A percentile compares a stretch with the other conserved stretches of the same genome.
These are phyloP conservation scores for Coelastrella sp. DNA, from an alignment of 139 green algal genomes.

Conservation along the genomic window DNA sequence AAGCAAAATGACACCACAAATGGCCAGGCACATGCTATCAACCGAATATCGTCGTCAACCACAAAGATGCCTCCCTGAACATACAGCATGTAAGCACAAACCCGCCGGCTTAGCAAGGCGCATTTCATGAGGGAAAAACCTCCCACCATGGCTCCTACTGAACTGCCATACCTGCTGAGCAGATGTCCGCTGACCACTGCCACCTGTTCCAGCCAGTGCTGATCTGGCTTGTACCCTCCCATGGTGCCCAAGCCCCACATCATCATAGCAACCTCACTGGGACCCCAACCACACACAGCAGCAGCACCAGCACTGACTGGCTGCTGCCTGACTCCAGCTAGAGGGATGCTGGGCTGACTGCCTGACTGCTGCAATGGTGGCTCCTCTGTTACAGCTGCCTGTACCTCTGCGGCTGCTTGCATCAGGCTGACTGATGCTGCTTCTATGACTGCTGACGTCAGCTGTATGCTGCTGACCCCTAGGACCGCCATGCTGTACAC, in stretches of 20 bases:
- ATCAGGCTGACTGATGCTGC: not conserved
- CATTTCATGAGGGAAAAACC: no score
- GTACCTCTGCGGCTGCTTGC: conserved; percentile 1
- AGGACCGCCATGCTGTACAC: conserved; percentile 35
- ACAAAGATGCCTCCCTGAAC: no score
- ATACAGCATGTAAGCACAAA: no score
- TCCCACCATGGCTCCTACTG: not conserved
- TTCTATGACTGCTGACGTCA: not conserved
- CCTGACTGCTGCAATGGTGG: not conserved
- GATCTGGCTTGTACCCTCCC: not conserved
- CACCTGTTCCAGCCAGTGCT: conserved; percentile 15
- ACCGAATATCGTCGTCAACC: no score
- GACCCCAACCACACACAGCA: conserved; percentile 12
- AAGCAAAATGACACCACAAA: not conserved
- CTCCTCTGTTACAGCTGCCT: not conserved
- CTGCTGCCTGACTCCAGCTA: not conserved
- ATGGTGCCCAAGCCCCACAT: conserved; percentile 45
- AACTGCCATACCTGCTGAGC: conserved; percentile 15
- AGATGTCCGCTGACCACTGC: not conserved
- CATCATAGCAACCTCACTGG: conserved; percentile 24
- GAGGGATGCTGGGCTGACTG: not conserved
- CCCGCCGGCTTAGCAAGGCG: no score
- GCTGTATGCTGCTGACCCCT: not conserved
- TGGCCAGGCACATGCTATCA: not conserved
- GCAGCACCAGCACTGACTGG: not conserved